Conservation (phyloP, 2,329 filamentous ascomycete species). For the Zymoseptoria pseudotritici region DNA sequence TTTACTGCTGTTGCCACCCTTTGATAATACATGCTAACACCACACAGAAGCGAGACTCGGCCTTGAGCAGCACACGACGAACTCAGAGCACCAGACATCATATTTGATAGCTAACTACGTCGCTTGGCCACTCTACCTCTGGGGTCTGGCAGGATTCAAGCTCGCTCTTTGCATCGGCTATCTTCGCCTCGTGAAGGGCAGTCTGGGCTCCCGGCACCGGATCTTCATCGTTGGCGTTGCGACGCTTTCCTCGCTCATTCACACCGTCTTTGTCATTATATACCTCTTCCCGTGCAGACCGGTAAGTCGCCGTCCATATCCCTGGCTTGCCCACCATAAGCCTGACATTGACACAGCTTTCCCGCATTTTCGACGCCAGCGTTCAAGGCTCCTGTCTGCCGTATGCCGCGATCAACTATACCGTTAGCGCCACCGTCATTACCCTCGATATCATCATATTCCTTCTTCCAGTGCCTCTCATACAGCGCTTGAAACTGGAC, state of each 20-base stretch:
- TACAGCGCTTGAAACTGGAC: constrained; percentile 10
- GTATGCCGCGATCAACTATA: constrained; percentile 88
- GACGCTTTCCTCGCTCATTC: constrained; percentile 7
- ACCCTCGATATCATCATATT: constrained; percentile 12
- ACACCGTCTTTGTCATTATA: constrained; percentile 8
- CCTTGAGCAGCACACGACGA: neutral
- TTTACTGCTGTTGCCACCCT: neutral
- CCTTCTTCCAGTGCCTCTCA: constrained; percentile 13
- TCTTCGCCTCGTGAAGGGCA: constrained; percentile 13
- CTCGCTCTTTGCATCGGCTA: constrained; percentile 14
- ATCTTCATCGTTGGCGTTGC: constrained; percentile 11
- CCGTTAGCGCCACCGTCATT: constrained; percentile 38
- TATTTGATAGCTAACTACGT: constrained; percentile 10
- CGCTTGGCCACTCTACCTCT: constrained; percentile 12
- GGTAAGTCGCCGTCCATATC: neutral
- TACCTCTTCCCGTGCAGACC: constrained; percentile 11
- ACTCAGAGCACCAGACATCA: neutral
- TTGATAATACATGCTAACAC: neutral
- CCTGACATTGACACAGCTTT: constrained; percentile 6
- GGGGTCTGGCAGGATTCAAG: constrained; percentile 14
- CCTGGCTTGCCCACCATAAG: too few relatives aligned
- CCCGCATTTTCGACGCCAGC: constrained; percentile 32
- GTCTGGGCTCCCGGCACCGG: constrained; percentile 5
- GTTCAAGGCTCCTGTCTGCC: constrained; percentile 87
- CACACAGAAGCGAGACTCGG: neutral